phyloP scores from a whole-genome alignment of 345 rosid genomes.

The Combretum micranthum region DNA sequence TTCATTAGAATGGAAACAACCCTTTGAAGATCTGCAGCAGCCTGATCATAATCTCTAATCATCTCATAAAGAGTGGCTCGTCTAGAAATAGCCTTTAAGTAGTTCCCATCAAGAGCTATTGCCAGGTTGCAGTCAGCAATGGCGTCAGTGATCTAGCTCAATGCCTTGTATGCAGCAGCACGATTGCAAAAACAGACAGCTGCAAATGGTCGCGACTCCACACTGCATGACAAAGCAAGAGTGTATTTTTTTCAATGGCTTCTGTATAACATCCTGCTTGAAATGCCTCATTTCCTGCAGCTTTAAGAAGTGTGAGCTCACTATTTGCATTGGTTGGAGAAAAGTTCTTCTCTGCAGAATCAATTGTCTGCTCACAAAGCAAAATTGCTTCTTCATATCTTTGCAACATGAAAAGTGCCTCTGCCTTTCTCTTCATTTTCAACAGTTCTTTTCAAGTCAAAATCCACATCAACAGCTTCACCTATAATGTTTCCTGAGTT shows the following conservation, averaged over 20 bases:
- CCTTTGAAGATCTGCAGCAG: constrained; percentile 70
- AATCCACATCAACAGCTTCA: too few relatives aligned
- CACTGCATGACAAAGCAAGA: constrained; percentile 64
- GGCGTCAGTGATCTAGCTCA: constrained; percentile 78
- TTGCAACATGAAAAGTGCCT: too few relatives aligned
- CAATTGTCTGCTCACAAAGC: constrained; percentile 71
- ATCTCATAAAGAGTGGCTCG: constrained; percentile 76
- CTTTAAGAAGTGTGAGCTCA: constrained; percentile 35
- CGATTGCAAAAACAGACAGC: constrained; percentile 97
- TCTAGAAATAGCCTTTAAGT: constrained; percentile 91
- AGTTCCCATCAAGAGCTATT: constrained; percentile 81
- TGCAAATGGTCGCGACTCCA: constrained; percentile 86
- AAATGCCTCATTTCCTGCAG: constrained; percentile 92
- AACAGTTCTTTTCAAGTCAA: too few relatives aligned
- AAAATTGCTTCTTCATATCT: constrained; percentile 80
- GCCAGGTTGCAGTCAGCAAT: constrained; percentile 98
- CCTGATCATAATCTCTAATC: constrained; percentile 86
- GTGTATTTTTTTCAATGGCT: constrained; percentile 90
- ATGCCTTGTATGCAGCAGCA: constrained; percentile 84
- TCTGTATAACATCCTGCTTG: constrained; percentile 80
- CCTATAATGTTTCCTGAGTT: too few relatives aligned
- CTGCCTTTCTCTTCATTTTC: too few relatives aligned
- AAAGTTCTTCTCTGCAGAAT: constrained; percentile 66
- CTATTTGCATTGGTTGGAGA: constrained; percentile 18
- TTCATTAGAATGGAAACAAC: constrained; percentile 44